These are phyloP conservation scores for Lasiosphaeria hispida DNA, from an alignment of 495 filamentous ascomycete species.

Conservation along the genomic window DNA sequence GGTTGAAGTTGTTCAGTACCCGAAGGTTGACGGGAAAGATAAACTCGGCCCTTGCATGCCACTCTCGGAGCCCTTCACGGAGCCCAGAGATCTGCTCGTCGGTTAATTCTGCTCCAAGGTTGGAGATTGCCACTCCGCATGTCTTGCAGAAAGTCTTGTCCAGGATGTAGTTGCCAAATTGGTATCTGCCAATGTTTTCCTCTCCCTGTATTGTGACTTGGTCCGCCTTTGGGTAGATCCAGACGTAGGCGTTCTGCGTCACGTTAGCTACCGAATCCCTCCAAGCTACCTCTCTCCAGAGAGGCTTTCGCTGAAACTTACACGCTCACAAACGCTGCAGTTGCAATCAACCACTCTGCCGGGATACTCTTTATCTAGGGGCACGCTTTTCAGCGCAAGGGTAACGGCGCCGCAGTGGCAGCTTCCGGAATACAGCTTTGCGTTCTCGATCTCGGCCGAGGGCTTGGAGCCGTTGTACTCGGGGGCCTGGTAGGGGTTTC, in stretches of 20 bases:
- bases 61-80: constrained; percentile 4
- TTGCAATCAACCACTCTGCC: constrained; percentile 31
- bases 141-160: constrained; percentile 42
- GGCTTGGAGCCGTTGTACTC: constrained; percentile 42
- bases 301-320: constrained; percentile 19
- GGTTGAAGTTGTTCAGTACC: constrained; percentile 27
- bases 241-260: constrained; percentile 22
- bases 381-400: constrained; percentile 34
- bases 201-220: constrained; percentile 28
- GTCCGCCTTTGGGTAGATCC: constrained; percentile 28
- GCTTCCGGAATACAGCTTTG: constrained; percentile 44
- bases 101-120: constrained; percentile 15
- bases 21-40: constrained; percentile 17
- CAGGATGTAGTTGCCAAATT: constrained; percentile 20
- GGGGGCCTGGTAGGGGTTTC: constrained; percentile 30
- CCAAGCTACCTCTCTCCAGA: too few species aligned
- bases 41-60: constrained; percentile 3
- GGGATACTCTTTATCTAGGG: constrained; percentile 26
- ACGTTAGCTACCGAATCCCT: background rate
- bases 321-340: constrained; percentile 42
- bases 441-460: constrained; percentile 32
- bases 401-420: constrained; percentile 54
- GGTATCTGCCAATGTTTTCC: constrained; percentile 33
- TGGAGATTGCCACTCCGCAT: constrained; percentile 35
- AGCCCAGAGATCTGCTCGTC: constrained; percentile 18